These are phyloP conservation scores for Microascus cirrosus DNA, from an alignment of 2,329 filamentous ascomycete genomes.

Conservation along the genomic window DNA sequence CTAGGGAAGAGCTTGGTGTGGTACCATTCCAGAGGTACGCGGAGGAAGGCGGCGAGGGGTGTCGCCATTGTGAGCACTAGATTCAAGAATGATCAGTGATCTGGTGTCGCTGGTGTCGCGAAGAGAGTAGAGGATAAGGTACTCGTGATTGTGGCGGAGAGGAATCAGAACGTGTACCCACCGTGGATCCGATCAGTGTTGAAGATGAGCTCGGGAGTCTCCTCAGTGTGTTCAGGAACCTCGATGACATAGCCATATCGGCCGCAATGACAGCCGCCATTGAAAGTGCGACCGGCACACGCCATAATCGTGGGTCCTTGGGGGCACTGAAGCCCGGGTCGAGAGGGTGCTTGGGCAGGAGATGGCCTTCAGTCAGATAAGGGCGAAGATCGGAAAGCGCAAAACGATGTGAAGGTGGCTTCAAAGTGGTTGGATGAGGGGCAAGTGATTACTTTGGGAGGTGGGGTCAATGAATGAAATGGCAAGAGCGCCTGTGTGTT, in stretches of 20 bases:
- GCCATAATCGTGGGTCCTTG: not conserved
- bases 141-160: not conserved
- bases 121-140: not conserved
- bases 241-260: conserved; percentile 71
- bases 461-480: too few species aligned
- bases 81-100: not conserved
- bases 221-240: conserved; percentile 46
- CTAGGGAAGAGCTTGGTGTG: conserved; percentile 63
- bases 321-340: not conserved
- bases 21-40: conserved; percentile 74
- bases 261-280: conserved; percentile 74
- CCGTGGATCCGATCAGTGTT: conserved; percentile 59
- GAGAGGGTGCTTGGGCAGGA: not conserved
- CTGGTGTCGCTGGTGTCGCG: too few species aligned
- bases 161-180: conserved; percentile 35
- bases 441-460: not conserved
- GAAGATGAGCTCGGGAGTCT: conserved; percentile 61
- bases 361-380: not conserved
- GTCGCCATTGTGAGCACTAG: conserved; percentile 55
- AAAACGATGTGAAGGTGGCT: not conserved
- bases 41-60: conserved; percentile 70
- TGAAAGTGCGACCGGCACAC: conserved; percentile 36
- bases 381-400: not conserved
- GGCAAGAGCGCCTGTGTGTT: too few species aligned
- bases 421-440: not conserved